phyloP scores from a whole-genome alignment of 805 yeast genomes.

The Ogataea pilisensis region DNA sequence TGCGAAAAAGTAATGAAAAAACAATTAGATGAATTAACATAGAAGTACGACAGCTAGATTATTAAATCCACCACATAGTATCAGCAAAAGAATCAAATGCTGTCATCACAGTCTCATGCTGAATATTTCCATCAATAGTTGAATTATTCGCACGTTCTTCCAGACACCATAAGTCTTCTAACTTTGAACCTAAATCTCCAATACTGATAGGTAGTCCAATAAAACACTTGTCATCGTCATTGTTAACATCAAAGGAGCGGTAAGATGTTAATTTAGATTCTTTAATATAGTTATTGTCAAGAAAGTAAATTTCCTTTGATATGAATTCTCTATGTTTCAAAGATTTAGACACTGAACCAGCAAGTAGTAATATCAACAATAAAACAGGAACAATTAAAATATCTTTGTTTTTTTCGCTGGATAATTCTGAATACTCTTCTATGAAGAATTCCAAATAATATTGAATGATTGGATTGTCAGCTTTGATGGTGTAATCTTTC shows the following conservation, averaged over 20 bases:
- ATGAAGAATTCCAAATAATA: conserved; percentile 26
- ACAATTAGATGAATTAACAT: not conserved
- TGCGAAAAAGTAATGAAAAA: not conserved
- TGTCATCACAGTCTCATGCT: not conserved
- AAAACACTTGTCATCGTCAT: not conserved
- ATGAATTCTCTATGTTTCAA: conserved; percentile 24
- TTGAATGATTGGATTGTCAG: conserved; percentile 22
- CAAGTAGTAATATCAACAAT: conserved; percentile 24
- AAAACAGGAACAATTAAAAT: conserved; percentile 2
- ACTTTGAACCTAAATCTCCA: conserved; percentile 12
- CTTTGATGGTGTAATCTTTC: conserved; percentile 13
- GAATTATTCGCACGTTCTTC: conserved; percentile 16
- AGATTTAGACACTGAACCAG: conserved; percentile 26
- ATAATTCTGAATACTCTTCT: conserved; percentile 4
- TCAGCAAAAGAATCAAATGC: conserved; percentile 2
- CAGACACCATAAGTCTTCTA: conserved; percentile 29
- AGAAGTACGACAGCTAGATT: not conserved
- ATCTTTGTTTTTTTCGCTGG: not conserved
- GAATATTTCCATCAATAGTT: conserved; percentile 19
- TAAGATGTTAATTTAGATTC: too few species aligned
- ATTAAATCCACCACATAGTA: not conserved
- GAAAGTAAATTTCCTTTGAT: conserved; percentile 23
- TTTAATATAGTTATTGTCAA: too few species aligned
- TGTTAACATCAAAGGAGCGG: too few species aligned
- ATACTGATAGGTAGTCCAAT: not conserved